Evolutionary conservation across 2,329 filamentous ascomycete genomes (phyloP), one percentile per base, ranked within the genome.

Genomic region (Teratosphaeria zuluensis): DNA sequence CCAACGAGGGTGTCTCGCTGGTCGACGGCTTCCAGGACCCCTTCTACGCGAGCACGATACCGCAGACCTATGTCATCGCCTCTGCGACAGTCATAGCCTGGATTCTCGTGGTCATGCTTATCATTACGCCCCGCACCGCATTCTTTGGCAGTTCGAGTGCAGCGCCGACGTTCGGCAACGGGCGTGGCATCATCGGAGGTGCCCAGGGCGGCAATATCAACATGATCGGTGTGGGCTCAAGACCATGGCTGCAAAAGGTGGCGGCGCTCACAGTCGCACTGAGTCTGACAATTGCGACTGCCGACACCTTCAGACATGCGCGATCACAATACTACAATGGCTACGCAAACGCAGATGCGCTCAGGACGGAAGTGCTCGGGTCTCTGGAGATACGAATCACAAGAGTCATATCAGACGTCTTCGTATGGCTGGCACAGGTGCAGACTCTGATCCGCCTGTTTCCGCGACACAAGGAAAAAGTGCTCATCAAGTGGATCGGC

Each of bases 401-500:
- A 60, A 87, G 92, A 64, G 84, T 97, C 65, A 90, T 99, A 63
- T 97, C 92, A 19, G 91, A 96, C 73, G 92, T 94, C 0, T 97
- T 97, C 72, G 80, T 99, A 32, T 97, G 94, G 92, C 84, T 99
- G 46, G 94, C 94, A 1, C 94, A 99, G 74, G 92, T 95, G 1
- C 94, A 99, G 76, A 99, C 94, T 0, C 76, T 99, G 59, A 97
- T 97, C 66, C 88, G 94, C 56, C 80, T 99, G 1, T 99, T 99
- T 66, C 94, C 94, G 7, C 89, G 94, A 35, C 92, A 97, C 70
- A 89, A 95, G 69, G 94, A 99, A 75, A 97, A 97, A 76, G 86
- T 97, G 56, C 89, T 97, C 65, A 99, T 99, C 76, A 97, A 97
- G 76, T 99, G 92, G 92, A 90, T 92, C 16, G 94, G 92, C 1